Evolutionary conservation across 2,329 filamentous ascomycete genomes (phyloP), one percentile per base, ranked within the genome.

Genomic region (Monilinia fructigena): DNA sequence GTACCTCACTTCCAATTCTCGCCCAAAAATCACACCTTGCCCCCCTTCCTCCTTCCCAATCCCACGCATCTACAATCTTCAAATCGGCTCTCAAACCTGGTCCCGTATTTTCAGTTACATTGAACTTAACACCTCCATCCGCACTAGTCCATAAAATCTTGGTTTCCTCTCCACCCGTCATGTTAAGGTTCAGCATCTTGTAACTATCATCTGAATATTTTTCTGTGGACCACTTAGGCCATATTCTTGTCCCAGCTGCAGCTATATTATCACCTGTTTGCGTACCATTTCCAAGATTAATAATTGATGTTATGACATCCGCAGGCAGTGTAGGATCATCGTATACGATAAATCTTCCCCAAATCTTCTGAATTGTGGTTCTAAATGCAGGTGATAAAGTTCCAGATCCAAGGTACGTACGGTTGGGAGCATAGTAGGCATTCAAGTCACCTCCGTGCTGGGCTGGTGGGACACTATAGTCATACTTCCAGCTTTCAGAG

Each of bases 401-500:
- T 1, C 64, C 67, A 0, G 50, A 40, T 1, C 69, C 69, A 1
- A 68, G 20, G 8, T 59, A 45, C 31, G 67, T 63, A 2, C 75
- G 69, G 28, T 69, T 68, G 40, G 71, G 35, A 47, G 72, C 73
- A 45, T 77, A 74, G 48, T 79, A 79, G 5, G 74, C 76, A 28
- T 64, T 56, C 0, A 76, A 20, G 63, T 80, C 79, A 4, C 68
- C 68, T 7, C 75, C 77, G 62, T 81, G 79, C 11, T 73, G 66
- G 0, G 76, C 73, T 28, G 76, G 75, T 0, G 76, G 75, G 1
- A 78, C 75, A 1, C 76, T 78, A 70, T 78, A 82, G 67, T 83
- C 80, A 66, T 82, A 82, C 66, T 80, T 80, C 75, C 77, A 82
- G 35, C 75, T 69, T 35, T 74, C 35, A 2, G 55, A 18, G n/a